Conservation (phyloP, 2,329 filamentous ascomycete genomes). For the Fusarium fujikuroi region DNA sequence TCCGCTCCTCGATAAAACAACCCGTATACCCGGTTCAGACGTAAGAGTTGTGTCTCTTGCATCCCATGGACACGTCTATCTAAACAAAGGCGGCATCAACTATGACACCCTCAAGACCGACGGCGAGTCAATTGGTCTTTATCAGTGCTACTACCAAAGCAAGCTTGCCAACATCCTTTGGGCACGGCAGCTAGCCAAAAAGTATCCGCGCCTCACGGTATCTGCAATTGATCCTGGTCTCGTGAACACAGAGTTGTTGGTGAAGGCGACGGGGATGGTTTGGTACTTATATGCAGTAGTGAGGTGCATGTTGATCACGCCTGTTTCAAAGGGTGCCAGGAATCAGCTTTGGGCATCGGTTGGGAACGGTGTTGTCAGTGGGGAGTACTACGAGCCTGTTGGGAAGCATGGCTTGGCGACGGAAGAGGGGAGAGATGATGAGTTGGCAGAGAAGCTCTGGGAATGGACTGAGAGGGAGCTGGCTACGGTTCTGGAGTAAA, state of each 20-base stretch:
- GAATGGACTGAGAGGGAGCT: background rate
- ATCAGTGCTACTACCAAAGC: background rate
- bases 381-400: background rate
- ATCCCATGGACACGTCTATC: background rate
- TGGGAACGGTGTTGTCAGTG: background rate
- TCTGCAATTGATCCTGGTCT: background rate
- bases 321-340: background rate
- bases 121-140: background rate
- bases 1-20: background rate
- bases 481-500: rapidly evolving
- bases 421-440: background rate
- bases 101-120: background rate
- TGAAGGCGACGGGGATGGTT: background rate
- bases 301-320: background rate
- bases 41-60: background rate
- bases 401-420: background rate
- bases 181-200: background rate
- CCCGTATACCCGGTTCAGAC: background rate
- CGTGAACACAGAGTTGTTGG: background rate
- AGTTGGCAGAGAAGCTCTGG: background rate
- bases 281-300: background rate
- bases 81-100: background rate
- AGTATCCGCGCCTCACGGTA: background rate
- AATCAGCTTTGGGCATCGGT: background rate
- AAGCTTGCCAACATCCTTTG: background rate